These are phyloP conservation scores for Colletotrichum orchidophilum DNA, from an alignment of 2,329 filamentous ascomycete species.

Conservation along the genomic window DNA sequence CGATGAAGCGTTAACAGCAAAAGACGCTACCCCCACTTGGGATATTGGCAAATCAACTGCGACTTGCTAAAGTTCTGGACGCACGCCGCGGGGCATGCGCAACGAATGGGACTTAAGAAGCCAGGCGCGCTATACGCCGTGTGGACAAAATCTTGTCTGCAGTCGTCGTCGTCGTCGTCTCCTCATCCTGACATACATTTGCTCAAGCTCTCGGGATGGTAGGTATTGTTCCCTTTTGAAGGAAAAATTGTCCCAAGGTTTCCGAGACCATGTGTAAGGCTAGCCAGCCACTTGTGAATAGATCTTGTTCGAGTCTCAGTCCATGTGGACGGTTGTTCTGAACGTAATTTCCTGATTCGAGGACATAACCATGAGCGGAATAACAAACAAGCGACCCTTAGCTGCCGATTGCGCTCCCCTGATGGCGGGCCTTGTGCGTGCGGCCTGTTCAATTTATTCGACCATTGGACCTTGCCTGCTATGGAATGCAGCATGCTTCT, in stretches of 20 bases:
- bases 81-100: constrained; percentile 1
- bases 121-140: background rate
- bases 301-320: background rate
- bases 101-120: background rate
- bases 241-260: background rate
- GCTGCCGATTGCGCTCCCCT: background rate
- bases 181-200: too few relatives aligned
- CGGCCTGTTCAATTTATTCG: background rate
- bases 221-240: too few relatives aligned
- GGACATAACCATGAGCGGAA: background rate
- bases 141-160: background rate
- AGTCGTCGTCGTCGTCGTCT: background rate
- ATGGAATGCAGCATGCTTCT: background rate
- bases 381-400: background rate
- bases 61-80: background rate
- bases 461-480: background rate
- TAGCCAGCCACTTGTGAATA: background rate
- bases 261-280: too few relatives aligned
- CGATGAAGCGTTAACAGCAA: too few relatives aligned
- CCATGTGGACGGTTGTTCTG: background rate
- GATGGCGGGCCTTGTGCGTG: background rate
- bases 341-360: background rate
- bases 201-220: too few relatives aligned
- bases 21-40: background rate
- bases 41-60: background rate